A percentile compares a stretch with the other conserved stretches of the same genome.
Evolutionary conservation across 768 basidiomycete species (phyloP).

Genomic region (Mycena maculata): DNA sequence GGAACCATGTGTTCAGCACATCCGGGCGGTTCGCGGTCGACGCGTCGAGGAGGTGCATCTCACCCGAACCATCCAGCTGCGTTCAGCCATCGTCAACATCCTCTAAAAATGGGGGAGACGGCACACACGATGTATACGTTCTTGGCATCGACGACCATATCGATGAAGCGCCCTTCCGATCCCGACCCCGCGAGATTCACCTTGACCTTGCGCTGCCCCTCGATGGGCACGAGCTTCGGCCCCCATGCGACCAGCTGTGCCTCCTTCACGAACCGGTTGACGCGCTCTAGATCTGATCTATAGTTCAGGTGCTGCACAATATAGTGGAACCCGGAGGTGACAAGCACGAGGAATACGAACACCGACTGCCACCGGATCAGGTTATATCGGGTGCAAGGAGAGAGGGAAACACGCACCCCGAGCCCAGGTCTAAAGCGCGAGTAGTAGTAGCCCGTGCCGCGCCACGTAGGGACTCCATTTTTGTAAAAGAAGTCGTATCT

Average conservation of each 20-base stretch:
- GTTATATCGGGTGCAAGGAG: not conserved
- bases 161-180: slow-evolving; percentile 73
- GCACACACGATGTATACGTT: slow-evolving; percentile 79
- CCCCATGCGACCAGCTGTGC: slow-evolving; percentile 89
- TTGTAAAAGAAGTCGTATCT: slow-evolving; percentile 97
- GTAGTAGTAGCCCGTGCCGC: slow-evolving; percentile 97
- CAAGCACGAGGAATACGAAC: slow-evolving; percentile 75
- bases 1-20: slow-evolving; percentile 77
- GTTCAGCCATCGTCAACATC: slow-evolving; percentile 12
- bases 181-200: slow-evolving; percentile 73
- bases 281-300: slow-evolving; percentile 61
- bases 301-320: slow-evolving; percentile 84
- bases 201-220: slow-evolving; percentile 81
- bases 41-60: slow-evolving; percentile 67
- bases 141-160: slow-evolving; percentile 84
- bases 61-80: slow-evolving; percentile 73
- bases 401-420: slow-evolving; percentile 18
- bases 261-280: slow-evolving; percentile 68
- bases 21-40: slow-evolving; percentile 69
- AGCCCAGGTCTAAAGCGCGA: slow-evolving; percentile 67
- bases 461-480: slow-evolving; percentile 97
- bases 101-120: not conserved
- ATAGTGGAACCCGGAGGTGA: slow-evolving; percentile 88
- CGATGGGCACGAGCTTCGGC: slow-evolving; percentile 71
- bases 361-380: slow-evolving; percentile 65